Conservation (phyloP, 2,329 filamentous ascomycete genomes). For the Cladosporium sphaerospermum region DNA sequence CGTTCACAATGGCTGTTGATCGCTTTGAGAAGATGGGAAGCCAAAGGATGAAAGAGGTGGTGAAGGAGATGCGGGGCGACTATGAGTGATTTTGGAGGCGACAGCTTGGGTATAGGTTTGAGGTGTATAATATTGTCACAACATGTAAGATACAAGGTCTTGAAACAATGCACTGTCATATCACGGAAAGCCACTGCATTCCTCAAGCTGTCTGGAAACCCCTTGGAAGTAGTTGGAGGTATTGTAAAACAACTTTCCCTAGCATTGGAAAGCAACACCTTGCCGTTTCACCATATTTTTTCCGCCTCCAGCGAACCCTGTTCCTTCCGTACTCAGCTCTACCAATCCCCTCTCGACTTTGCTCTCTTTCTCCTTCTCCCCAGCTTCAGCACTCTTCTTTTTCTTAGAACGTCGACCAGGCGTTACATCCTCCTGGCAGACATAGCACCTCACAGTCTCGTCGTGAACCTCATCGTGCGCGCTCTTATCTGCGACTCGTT, state of each 20-base stretch:
- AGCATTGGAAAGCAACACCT: slow-evolving; percentile 71
- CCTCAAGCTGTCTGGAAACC: no score
- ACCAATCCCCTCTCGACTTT: slow-evolving; percentile 66
- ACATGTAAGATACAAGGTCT: no score
- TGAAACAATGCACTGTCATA: no score
- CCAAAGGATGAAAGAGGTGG: slow-evolving; percentile 53
- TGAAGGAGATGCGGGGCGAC: slow-evolving; percentile 32
- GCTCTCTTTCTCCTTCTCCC: slow-evolving; percentile 40
- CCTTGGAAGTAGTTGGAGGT: no score
- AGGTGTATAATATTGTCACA: no score
- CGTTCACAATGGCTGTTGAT: slow-evolving; percentile 69
- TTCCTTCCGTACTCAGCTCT: slow-evolving; percentile 77
- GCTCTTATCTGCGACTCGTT: slow-evolving; percentile 52
- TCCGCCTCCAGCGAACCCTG: slow-evolving; percentile 86
- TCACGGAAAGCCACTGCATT: no score
- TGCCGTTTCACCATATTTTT: slow-evolving; percentile 72
- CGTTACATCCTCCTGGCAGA: slow-evolving; percentile 76
- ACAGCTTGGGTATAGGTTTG: neutral
- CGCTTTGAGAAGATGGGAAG: slow-evolving; percentile 61
- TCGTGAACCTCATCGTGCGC: slow-evolving; percentile 55
- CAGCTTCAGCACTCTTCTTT: slow-evolving; percentile 20
- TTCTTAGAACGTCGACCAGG: slow-evolving; percentile 22
- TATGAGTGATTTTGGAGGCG: neutral
- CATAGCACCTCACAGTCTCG: slow-evolving; percentile 63
- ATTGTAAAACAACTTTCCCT: neutral